phyloP scores from a whole-genome alignment of 73 alveolate species.

The Tetrahymena thermophila region DNA sequence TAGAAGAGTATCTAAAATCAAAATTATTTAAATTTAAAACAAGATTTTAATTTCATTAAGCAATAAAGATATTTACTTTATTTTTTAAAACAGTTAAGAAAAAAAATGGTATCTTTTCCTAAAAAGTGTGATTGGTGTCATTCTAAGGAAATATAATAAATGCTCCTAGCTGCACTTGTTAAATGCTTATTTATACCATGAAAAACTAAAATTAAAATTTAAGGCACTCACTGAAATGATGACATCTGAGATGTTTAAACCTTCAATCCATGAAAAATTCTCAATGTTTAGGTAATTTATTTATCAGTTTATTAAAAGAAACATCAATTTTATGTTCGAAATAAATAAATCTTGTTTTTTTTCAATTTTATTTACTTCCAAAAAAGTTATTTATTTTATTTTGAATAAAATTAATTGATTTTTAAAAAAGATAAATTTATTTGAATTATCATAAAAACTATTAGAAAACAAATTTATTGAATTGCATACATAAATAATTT shows the following conservation, averaged over 20 bases:
- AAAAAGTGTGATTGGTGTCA: neutral
- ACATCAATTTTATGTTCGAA: too few species aligned
- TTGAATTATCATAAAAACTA: too few species aligned
- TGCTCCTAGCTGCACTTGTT: neutral
- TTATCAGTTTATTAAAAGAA: neutral
- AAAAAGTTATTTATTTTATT: too few species aligned
- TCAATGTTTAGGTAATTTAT: neutral
- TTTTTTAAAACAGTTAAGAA: slow-evolving; percentile 12
- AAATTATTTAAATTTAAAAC: neutral
- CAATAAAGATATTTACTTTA: too few species aligned
- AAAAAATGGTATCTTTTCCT: neutral
- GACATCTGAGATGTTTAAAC: neutral
- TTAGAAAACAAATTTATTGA: too few species aligned
- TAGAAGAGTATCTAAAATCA: slow-evolving; percentile 6
- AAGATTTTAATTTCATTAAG: too few species aligned
- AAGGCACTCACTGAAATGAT: neutral
- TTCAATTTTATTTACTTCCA: too few species aligned
- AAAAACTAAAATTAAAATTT: neutral
- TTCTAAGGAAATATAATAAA: neutral
- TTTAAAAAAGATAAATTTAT: too few species aligned
- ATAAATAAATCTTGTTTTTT: too few species aligned
- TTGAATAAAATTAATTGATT: too few species aligned
- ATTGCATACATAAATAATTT: too few species aligned
- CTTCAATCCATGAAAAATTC: neutral
- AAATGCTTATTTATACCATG: neutral